Conservation (phyloP, 2,329 filamentous ascomycete species). For the Exophiala bonariae region DNA sequence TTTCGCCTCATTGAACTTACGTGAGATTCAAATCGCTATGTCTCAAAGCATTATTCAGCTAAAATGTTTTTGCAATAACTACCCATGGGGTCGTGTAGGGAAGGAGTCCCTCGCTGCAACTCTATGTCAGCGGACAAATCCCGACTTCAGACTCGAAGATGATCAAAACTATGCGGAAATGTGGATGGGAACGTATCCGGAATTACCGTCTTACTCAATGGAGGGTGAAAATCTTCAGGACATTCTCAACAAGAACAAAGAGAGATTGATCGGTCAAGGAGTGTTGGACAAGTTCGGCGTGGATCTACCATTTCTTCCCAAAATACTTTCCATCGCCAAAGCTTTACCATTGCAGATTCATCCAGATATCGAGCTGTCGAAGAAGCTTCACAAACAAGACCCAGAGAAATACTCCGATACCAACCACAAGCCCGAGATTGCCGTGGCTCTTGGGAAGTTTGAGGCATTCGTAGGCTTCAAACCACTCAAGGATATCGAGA, state of each 20-base stretch:
- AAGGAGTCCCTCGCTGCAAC: constrained; percentile 64
- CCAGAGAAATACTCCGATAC: constrained; percentile 67
- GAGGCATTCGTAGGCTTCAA: constrained; percentile 78
- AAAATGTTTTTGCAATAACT: constrained; percentile 47
- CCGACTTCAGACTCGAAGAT: constrained; percentile 64
- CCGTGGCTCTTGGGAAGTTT: constrained; percentile 68
- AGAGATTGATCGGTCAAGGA: constrained; percentile 63
- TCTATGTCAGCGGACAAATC: constrained; percentile 64
- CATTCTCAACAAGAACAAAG: constrained; percentile 61
- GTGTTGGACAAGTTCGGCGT: constrained; percentile 62
- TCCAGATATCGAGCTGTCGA: constrained; percentile 67
- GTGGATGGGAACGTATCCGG: constrained; percentile 78
- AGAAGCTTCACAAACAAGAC: constrained; percentile 63
- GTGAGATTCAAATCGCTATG: no score
- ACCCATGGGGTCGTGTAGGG: constrained; percentile 71
- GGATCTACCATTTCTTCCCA: constrained; percentile 71
- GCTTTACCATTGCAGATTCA: constrained; percentile 75
- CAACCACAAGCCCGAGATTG: constrained; percentile 81
- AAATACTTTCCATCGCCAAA: constrained; percentile 74
- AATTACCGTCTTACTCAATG: constrained; percentile 65
- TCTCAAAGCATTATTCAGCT: no score
- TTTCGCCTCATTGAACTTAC: no score
- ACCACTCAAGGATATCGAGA: constrained; percentile 59
- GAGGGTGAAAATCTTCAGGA: constrained; percentile 64
- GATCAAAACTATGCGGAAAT: constrained; percentile 65